Evolutionary conservation across 331 rosid genomes (phyloP), one percentile per base, ranked within the genome.

Genomic region (Acacia pycnantha): DNA sequence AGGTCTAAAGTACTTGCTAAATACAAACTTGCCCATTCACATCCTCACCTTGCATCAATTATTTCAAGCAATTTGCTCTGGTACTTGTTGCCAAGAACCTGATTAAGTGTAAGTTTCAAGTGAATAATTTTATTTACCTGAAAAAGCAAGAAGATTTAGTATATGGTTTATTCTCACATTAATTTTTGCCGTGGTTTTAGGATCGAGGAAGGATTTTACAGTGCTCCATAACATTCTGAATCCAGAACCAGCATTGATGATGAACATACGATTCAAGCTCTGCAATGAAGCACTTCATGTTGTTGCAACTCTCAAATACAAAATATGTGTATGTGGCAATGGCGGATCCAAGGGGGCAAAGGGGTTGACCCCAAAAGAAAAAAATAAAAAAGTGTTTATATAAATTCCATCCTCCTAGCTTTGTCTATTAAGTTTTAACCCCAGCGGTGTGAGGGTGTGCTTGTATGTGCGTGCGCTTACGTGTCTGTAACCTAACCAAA

Each of bases 221-320:
- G 97, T 95, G 90, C 74, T 88, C 99, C 99, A 95, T 89, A 93
- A 84, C 89, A 95, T 91, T 86, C 98, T 90, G 82, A 95, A 95
- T 68, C 98, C 97, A 71, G 97, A 89, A 85, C 98, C 99, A 58
- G 94, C 99, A 85, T 95, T 95, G 90, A 95, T 95, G 88, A 95
- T 90, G 90, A 92, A 93, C 98, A 95, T 93, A 67, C 93, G 94
- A 80, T 91, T 89, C 94, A 95, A 90, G 84, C 92, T 93, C 98
- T 95, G 94, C 90, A 85, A 27, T 70, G 76, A 81, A 78, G 68
- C 68, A 79, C 59, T 82, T 84, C 43, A 59, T 81, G 81, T 67
- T 70, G 70, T 84, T 79, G 74, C 41, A 70, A 81, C 50, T 53
- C 71, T 75, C 78, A 19, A 31, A 82, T 74, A 59, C 31, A 31